Evolutionary conservation across 257 asterid genomes (phyloP).

Genomic region (Gynochthodes officinalis): DNA sequence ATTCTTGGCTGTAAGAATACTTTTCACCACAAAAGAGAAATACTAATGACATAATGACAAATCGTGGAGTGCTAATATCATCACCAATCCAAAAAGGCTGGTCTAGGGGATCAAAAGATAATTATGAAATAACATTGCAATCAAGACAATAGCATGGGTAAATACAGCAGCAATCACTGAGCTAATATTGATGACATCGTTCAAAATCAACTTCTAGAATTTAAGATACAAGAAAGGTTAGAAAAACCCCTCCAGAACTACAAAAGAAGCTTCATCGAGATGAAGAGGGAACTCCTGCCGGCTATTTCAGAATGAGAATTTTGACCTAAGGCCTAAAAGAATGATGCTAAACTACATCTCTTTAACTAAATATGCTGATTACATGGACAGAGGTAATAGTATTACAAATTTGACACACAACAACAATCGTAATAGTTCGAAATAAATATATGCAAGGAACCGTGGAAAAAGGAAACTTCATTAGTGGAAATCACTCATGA

Average conservation of each 20-base stretch:
- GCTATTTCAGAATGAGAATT: background rate
- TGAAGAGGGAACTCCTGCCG: no score
- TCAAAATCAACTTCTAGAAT: background rate
- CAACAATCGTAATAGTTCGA: background rate
- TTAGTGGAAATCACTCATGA: background rate
- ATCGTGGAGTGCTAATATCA: no score
- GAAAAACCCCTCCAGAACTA: background rate
- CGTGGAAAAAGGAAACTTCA: background rate
- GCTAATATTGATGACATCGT: background rate
- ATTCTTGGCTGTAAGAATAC: no score
- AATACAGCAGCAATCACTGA: background rate
- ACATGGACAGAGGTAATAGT: background rate
- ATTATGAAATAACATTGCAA: no score
- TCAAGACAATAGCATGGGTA: no score
- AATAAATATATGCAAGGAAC: background rate
- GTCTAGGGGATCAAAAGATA: no score
- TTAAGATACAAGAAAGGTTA: background rate
- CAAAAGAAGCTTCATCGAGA: background rate
- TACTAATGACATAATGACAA: no score
- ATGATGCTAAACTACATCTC: background rate
- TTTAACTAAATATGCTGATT: background rate
- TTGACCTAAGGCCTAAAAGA: constrained; percentile 8
- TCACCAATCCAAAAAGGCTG: no score
- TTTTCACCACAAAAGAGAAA: no score
- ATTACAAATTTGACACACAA: background rate